These are phyloP conservation scores for Gastroboletus turbinatus DNA, from an alignment of 1,284 basidiomycete species.

Conservation along the genomic window DNA sequence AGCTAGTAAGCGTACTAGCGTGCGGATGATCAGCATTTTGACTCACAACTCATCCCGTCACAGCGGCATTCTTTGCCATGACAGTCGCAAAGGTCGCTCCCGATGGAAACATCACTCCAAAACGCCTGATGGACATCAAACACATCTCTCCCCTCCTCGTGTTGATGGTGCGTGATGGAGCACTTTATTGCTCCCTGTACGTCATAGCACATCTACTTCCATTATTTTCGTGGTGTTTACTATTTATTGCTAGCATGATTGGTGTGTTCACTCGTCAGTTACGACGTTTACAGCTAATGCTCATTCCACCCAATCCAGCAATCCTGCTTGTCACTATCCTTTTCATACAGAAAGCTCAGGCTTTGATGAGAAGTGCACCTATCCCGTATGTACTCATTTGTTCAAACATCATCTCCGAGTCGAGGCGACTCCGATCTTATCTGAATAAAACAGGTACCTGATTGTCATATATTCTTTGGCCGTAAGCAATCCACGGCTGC, in stretches of 20 bases:
- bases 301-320: neutral
- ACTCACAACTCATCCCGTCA: neutral
- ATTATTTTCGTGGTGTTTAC: neutral
- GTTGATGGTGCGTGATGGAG: constrained; percentile 8
- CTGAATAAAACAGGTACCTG: neutral
- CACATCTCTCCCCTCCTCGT: constrained; percentile 1
- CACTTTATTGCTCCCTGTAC: constrained; percentile 4
- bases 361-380: neutral
- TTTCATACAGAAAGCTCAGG: neutral
- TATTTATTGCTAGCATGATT: neutral
- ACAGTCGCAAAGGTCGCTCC: neutral
- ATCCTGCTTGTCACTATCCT: neutral
- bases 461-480: neutral
- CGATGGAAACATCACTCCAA: neutral
- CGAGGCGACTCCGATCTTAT: neutral
- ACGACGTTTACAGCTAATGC: neutral
- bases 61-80: constrained; percentile 3
- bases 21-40: too few species aligned
- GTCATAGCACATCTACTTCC: neutral
- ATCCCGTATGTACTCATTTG: neutral
- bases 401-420: neutral
- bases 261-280: neutral
- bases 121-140: neutral
- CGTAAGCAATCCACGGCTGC: neutral
- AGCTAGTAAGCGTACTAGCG: neutral